A percentile compares a stretch with the other conserved stretches of the same genome.
phyloP scores from a whole-genome alignment of 2,329 filamentous ascomycete species.

The Didymella pomorum region DNA sequence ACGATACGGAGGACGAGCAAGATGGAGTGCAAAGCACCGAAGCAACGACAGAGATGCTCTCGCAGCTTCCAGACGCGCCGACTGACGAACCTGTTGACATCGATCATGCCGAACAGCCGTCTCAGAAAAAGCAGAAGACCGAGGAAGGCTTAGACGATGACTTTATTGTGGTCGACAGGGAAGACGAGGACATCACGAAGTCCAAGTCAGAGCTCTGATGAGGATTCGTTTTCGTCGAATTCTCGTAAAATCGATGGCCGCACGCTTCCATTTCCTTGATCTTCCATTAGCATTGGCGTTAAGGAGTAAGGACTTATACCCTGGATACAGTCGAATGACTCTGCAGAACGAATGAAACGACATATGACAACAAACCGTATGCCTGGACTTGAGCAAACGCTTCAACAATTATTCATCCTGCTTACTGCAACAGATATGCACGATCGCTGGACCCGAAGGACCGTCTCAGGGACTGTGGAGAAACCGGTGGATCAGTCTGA shows the following conservation, averaged over 20 bases:
- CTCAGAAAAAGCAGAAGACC: conserved; percentile 59
- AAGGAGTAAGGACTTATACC: conserved; percentile 13
- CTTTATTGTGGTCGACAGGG: conserved; percentile 43
- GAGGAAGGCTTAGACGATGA: conserved; percentile 40
- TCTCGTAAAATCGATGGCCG: neutral
- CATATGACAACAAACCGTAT: neutral
- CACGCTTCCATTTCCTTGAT: neutral
- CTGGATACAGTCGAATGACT: conserved; percentile 1
- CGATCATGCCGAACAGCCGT: conserved; percentile 49
- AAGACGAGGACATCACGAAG: conserved; percentile 32
- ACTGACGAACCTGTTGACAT: conserved; percentile 56
- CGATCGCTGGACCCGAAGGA: neutral
- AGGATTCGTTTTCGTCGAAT: too few species aligned
- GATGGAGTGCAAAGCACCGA: conserved; percentile 37
- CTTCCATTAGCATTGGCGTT: conserved; percentile 14
- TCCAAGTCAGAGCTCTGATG: conserved; percentile 22
- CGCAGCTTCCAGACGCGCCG: conserved; percentile 59
- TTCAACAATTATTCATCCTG: neutral
- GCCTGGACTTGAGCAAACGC: neutral
- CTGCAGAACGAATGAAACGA: neutral
- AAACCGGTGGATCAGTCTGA: conserved; percentile 4
- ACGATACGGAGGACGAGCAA: conserved; percentile 28
- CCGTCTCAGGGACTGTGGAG: neutral
- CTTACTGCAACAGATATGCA: neutral
- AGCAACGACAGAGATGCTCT: conserved; percentile 50